Base-by-base conservation (phyloP, 768 basidiomycete genomes). In the Chalciporus pseudorubinellus region DNA sequence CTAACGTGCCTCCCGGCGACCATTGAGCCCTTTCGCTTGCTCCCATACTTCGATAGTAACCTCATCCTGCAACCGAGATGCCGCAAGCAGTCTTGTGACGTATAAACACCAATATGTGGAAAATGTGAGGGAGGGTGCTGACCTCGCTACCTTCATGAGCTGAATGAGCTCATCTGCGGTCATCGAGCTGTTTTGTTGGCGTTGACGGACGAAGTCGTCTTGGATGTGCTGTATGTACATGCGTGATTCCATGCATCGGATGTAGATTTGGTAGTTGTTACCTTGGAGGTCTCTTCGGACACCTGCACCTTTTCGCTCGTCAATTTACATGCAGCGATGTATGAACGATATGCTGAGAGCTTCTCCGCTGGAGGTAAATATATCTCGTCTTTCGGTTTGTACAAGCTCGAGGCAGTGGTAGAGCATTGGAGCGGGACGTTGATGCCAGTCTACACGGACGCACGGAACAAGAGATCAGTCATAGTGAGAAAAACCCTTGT, bases 71-170 rank as follows among this genome's bases (percentile, higher is more conserved):
- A 87, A 81, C 50, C 76, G 60, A 8, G 86, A 86, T 14, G 85
- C 71, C 1, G 87, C 82, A 41, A 86, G 34, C n/a, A 36, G n/a
- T 36, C 29, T 31, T 11, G 9, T 26, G 29, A 31, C 13, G 12
- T 11, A 1, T 61, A 19, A 59, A 18, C 21, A 59, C 38, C 29
- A 13, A 39, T n/a, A 12, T 16, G 9, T 3, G 18, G 28, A 9
- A 39, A 6, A 10, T 3, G 5, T 20, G 22, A 10, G 21, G 39
- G 40, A 13, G 19, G 21, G 21, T 45, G 61, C 78, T 47, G 39
- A 91, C 89, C 84, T 83, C 24, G 88, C 82, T 14, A 88, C 64
- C 39, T 78, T 77, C 80, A 92, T 87, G 46, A 81, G 71, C 46
- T 77, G 78, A 50, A 87, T 77, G 45, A 92, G 72, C 52, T 88